Evolutionary conservation across 805 yeast species (phyloP).

Genomic region (Suhomyces sp.): DNA sequence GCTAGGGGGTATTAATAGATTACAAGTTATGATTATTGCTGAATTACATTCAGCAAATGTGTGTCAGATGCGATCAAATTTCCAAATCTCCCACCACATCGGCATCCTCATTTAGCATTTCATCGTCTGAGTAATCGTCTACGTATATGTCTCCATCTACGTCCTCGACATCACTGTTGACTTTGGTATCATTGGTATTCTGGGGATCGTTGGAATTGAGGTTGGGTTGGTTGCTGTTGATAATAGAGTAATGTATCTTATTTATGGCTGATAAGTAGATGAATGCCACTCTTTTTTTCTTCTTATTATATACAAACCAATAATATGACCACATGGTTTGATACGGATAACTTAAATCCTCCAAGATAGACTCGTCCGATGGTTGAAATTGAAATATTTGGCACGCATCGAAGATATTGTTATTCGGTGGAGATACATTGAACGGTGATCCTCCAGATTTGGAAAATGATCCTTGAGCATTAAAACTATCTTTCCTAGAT

Average conservation of each 20-base stretch:
- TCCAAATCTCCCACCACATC: constrained; percentile 41
- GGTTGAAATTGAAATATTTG: constrained; percentile 63
- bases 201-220: constrained; percentile 12
- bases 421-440: constrained; percentile 15
- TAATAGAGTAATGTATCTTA: constrained; percentile 34
- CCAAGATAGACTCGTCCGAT: constrained; percentile 57
- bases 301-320: constrained; percentile 91
- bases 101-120: constrained; percentile 17
- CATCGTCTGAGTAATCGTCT: constrained; percentile 21
- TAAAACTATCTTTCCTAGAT: constrained; percentile 29
- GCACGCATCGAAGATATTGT: constrained; percentile 41
- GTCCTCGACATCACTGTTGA: constrained; percentile 22
- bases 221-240: constrained; percentile 22
- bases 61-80: constrained; percentile 14
- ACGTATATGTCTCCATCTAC: constrained; percentile 22
- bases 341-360: constrained; percentile 51
- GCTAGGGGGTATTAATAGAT: not conserved
- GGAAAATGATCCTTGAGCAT: constrained; percentile 6
- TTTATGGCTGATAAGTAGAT: constrained; percentile 60
- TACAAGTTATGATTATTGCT: not conserved
- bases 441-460: constrained; percentile 1
- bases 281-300: constrained; percentile 87
- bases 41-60: not conserved
- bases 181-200: constrained; percentile 19
- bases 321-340: constrained; percentile 69